phyloP scores from a whole-genome alignment of 2,329 filamentous ascomycete species.

The Canariomyces notabilis region DNA sequence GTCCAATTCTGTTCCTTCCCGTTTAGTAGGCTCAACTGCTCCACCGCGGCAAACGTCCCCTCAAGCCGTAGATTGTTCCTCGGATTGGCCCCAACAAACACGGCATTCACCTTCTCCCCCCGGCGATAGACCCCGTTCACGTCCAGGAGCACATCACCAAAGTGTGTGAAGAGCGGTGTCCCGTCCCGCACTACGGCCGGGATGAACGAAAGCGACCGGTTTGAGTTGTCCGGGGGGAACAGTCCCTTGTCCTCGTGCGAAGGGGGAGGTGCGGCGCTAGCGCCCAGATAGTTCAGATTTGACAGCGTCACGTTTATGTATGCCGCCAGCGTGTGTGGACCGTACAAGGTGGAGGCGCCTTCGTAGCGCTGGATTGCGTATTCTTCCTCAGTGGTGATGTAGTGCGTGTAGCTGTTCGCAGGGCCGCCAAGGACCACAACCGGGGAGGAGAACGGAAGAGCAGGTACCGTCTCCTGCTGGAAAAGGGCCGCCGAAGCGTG shows the following conservation, averaged over 20 bases:
- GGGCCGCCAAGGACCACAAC: conserved; percentile 83
- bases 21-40: conserved; percentile 46
- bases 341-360: conserved; percentile 87
- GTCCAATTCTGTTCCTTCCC: conserved; percentile 49
- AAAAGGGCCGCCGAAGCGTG: conserved; percentile 44
- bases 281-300: conserved; percentile 61
- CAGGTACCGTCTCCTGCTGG: conserved; percentile 31
- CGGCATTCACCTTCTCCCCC: conserved; percentile 59
- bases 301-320: conserved; percentile 82
- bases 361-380: conserved; percentile 85
- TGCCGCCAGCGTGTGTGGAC: conserved; percentile 73
- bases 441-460: conserved; percentile 37
- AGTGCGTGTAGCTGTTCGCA: conserved; percentile 85
- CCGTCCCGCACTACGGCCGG: conserved; percentile 71
- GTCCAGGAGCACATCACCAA: conserved; percentile 61
- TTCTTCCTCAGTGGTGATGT: conserved; percentile 74
- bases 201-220: conserved; percentile 74
- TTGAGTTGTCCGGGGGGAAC: conserved; percentile 71
- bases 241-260: conserved; percentile 43
- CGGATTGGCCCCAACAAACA: conserved; percentile 83
- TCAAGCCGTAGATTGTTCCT: conserved; percentile 80
- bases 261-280: conserved; percentile 39
- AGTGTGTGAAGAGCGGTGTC: conserved; percentile 58
- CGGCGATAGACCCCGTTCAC: conserved; percentile 49
- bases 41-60: conserved; percentile 71